Percentiles rank a stretch among this genome's conserved stretches.
phyloP scores from a whole-genome alignment of 1,284 basidiomycete species.

The Pholiota adiposa region DNA sequence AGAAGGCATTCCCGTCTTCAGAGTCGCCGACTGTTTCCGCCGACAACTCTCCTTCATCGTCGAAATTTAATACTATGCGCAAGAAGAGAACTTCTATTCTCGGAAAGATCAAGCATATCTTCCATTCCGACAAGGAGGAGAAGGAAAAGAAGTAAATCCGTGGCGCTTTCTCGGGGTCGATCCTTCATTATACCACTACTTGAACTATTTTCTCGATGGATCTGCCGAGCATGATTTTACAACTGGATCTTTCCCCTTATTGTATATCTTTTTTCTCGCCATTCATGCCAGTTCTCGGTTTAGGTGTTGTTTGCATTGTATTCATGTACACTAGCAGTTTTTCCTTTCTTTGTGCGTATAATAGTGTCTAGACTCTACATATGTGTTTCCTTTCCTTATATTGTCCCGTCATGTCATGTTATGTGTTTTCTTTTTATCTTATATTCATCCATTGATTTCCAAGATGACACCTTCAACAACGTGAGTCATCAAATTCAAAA shows the following conservation, averaged over 20 bases:
- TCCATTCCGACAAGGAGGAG: constrained; percentile 42
- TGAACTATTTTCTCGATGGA: constrained; percentile 2
- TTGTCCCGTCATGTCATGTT: not conserved
- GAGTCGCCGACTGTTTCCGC: constrained; percentile 16
- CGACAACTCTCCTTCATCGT: constrained; percentile 28
- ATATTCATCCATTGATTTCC: constrained; percentile 37
- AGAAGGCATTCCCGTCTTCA: constrained; percentile 23
- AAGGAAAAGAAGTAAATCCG: constrained; percentile 28
- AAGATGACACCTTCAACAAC: constrained; percentile 49
- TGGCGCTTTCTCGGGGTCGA: not conserved
- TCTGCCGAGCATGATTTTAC: not conserved
- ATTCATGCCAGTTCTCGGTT: not conserved
- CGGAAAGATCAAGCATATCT: constrained; percentile 48
- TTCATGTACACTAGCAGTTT: not conserved
- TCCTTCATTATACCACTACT: constrained; percentile 1
- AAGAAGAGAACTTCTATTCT: constrained; percentile 51
- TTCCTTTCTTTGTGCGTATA: not conserved
- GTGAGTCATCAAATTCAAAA: not conserved
- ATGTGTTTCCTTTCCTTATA: constrained; percentile 4
- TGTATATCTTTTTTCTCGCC: constrained; percentile 1
- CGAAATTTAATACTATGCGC: constrained; percentile 26
- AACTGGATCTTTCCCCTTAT: constrained; percentile 2
- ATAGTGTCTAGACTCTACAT: constrained; percentile 10
- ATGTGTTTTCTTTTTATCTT: too few species aligned
- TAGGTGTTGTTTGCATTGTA: not conserved